phyloP scores from a whole-genome alignment of 768 basidiomycete genomes.

The Polyporus arcularius region DNA sequence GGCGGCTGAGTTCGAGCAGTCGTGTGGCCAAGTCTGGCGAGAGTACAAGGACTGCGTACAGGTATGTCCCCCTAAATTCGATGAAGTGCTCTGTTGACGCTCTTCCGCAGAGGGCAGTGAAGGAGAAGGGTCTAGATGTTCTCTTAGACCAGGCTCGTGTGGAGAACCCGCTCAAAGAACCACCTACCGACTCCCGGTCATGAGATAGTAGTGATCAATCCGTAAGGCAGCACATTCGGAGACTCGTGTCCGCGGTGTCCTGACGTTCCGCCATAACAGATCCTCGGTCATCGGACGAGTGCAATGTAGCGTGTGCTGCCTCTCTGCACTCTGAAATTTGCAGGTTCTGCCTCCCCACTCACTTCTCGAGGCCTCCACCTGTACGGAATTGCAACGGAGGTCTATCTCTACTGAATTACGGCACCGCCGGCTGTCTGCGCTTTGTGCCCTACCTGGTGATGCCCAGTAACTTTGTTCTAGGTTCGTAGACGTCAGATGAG shows the following conservation, averaged over 20 bases:
- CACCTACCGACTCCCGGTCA: slow-evolving; percentile 14
- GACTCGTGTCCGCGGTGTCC: neutral
- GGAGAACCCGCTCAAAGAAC: slow-evolving; percentile 51
- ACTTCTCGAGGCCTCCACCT: too few relatives aligned
- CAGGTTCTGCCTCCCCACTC: too few relatives aligned
- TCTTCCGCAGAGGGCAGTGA: slow-evolving; percentile 67
- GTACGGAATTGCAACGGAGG: too few relatives aligned
- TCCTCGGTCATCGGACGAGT: too few relatives aligned
- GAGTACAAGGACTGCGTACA: slow-evolving; percentile 81
- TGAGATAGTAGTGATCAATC: neutral
- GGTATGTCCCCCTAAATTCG: slow-evolving; percentile 46
- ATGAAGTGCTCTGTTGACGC: neutral
- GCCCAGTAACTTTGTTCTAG: too few relatives aligned
- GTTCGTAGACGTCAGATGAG: too few relatives aligned
- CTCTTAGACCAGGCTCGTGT: slow-evolving; percentile 70
- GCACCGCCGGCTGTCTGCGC: too few relatives aligned
- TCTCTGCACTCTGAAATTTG: too few relatives aligned
- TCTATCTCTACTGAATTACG: too few relatives aligned
- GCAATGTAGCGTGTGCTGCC: too few relatives aligned
- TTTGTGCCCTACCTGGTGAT: too few relatives aligned
- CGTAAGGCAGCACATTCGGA: neutral
- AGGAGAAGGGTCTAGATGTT: slow-evolving; percentile 73
- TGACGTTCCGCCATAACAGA: too few relatives aligned
- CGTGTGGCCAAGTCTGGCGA: slow-evolving; percentile 83
- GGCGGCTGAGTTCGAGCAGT: slow-evolving; percentile 83